Percentiles rank a stretch among this genome's conserved stretches.
phyloP scores from a whole-genome alignment of 805 yeast species.

The Wickerhamomyces silvicola region DNA sequence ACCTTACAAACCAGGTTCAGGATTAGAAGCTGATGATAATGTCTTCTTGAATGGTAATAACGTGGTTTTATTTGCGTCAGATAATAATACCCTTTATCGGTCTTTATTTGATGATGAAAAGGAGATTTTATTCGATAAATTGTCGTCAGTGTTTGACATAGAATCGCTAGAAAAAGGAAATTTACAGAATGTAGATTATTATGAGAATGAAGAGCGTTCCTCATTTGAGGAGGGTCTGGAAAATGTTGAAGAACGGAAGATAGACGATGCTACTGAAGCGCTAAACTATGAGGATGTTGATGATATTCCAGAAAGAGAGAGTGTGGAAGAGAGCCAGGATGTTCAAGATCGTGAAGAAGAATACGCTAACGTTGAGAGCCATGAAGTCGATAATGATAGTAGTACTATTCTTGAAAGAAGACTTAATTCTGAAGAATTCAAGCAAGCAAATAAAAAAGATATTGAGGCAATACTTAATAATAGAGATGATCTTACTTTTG shows the following conservation, averaged over 20 bases:
- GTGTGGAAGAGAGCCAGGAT: not conserved
- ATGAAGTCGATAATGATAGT: not conserved
- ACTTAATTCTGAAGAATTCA: not conserved
- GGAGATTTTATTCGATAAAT: conserved; percentile 7
- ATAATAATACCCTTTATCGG: conserved; percentile 14
- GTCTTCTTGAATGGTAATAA: not conserved
- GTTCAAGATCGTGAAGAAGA: conserved; percentile 1
- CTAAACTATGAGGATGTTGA: conserved; percentile 3
- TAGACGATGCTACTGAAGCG: not conserved
- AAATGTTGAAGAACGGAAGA: not conserved
- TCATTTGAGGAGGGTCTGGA: conserved; percentile 1
- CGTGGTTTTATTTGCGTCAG: conserved; percentile 12
- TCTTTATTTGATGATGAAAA: conserved; percentile 14
- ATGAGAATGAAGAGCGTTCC: not conserved
- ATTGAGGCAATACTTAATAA: conserved; percentile 1
- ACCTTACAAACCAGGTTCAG: conserved; percentile 8
- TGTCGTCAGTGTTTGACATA: conserved; percentile 10
- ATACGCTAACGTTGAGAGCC: not conserved
- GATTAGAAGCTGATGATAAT: not conserved
- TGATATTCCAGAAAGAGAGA: conserved; percentile 1
- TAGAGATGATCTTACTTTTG: conserved; percentile 3
- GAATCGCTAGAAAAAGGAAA: conserved; percentile 1
- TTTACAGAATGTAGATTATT: not conserved
- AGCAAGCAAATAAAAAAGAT: conserved; percentile 2
- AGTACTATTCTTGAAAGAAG: not conserved